phyloP scores from a whole-genome alignment of 73 alveolate genomes.

The Durusdinium trenchii region DNA sequence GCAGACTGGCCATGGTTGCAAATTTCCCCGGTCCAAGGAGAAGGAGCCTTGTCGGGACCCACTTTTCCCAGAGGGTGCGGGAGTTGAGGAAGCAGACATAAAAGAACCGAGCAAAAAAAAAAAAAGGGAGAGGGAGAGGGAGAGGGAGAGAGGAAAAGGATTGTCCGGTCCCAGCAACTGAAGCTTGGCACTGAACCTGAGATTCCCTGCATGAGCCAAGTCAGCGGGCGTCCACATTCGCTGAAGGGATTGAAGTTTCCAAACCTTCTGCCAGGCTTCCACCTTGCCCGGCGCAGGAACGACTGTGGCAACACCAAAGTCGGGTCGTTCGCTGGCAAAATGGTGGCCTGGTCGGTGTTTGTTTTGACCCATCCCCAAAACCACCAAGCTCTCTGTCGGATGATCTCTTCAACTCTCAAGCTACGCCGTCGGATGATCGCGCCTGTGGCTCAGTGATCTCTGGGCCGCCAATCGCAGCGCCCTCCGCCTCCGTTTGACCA shows the following conservation, averaged over 20 bases:
- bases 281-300: background rate
- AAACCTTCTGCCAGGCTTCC: slow-evolving; percentile 84
- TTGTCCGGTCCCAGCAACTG: background rate
- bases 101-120: no score
- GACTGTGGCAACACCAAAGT: background rate
- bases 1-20: no score
- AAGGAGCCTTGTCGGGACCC: no score
- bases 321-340: no score
- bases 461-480: slow-evolving; percentile 75
- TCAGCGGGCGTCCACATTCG: slow-evolving; percentile 85
- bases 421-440: background rate
- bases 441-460: slow-evolving; percentile 72
- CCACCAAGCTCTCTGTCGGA: background rate
- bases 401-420: background rate
- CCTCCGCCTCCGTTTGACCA: background rate
- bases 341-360: no score
- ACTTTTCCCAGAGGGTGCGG: no score
- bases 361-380: background rate
- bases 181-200: background rate
- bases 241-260: slow-evolving; percentile 53
- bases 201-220: slow-evolving; percentile 38
- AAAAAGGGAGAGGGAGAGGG: no score
- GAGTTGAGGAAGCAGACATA: no score
- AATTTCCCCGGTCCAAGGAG: no score
- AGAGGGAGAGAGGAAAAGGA: no score